These are phyloP conservation scores for Fusarium neocosmosporiellum DNA, from an alignment of 2,329 filamentous ascomycete genomes.

Conservation along the genomic window DNA sequence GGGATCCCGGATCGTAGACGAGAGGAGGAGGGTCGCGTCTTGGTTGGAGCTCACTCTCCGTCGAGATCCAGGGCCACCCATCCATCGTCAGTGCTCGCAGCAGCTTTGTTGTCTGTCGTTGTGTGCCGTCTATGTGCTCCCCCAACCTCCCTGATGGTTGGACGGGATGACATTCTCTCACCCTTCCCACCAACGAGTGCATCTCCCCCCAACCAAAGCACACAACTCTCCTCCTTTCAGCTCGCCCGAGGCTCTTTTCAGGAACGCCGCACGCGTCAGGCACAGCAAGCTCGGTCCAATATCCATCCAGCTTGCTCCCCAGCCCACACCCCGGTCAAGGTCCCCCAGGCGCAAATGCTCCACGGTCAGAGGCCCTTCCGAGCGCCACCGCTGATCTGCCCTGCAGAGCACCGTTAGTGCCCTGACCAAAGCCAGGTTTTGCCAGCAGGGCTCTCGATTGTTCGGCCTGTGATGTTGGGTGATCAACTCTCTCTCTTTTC, in stretches of 20 bases:
- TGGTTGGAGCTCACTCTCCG: background rate
- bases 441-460: slow-evolving; percentile 1
- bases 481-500: slow-evolving; percentile 5
- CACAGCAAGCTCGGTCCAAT: slow-evolving; percentile 5
- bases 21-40: background rate
- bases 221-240: slow-evolving; percentile 15
- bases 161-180: background rate
- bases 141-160: slow-evolving; percentile 6
- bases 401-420: slow-evolving; percentile 28
- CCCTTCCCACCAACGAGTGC: background rate
- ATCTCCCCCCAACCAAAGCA: background rate
- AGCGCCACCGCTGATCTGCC: slow-evolving; percentile 35
- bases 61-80: slow-evolving; percentile 1
- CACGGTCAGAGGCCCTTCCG: slow-evolving; percentile 14
- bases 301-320: background rate
- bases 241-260: slow-evolving; percentile 1
- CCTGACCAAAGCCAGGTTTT: slow-evolving; percentile 20
- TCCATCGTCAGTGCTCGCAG: slow-evolving; percentile 11
- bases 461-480: background rate
- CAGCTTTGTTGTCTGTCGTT: slow-evolving; percentile 17
- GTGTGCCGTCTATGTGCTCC: background rate
- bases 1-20: slow-evolving; percentile 2
- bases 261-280: slow-evolving; percentile 12
- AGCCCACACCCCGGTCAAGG: background rate
- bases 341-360: background rate